Evolutionary conservation across 2,329 filamentous ascomycete genomes (phyloP), one percentile per base, ranked within the genome.

Genomic region (Claviceps arundinis): DNA sequence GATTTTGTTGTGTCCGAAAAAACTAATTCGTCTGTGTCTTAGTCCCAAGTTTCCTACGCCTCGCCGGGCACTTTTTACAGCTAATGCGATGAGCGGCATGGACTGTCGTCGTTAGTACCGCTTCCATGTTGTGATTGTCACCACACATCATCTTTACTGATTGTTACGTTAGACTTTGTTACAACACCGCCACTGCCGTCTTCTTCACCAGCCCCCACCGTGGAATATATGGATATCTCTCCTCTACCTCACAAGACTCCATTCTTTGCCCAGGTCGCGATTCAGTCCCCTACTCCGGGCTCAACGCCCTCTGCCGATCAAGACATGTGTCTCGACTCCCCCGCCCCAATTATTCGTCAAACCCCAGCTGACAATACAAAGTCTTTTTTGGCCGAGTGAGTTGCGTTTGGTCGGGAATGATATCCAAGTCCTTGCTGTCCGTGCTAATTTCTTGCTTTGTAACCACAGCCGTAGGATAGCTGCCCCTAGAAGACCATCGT

Each of bases 221-320:
- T 80, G 55, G 89, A 95, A 66, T 75, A 81, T 52, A 95, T 97
- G 89, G 90, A 97, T 63, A 83, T 96, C 67, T 96, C 91, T 45
- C 91, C 93, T 41, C 71, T 97, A 42, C 90, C 89, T 55, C 89
- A 95, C 73, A 96, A 95, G 73, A 73, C 78, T 34, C 77, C 85
- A 13, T 89, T 81, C 62, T 69, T 75, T 69, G 67, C 75, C 34
- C 76, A 85, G 58, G 73, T 87, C 56, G 82, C 85, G 57, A 68
- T 88, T 51, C 77, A 81, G 34, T 90, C 87, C 34, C 87, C 89
- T 1, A 85, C 84, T 1, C 85, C 85, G 8, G 75, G 78, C 55
- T 66, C 61, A 57, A 73, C 71, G 16, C 69, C 73, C 53, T 67
- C 67, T 54, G 51, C 55, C 5, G 53, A 57, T 22, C 65, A 77